phyloP scores from a whole-genome alignment of 2,329 filamentous ascomycete genomes.

The Pseudocercospora eumusae region DNA sequence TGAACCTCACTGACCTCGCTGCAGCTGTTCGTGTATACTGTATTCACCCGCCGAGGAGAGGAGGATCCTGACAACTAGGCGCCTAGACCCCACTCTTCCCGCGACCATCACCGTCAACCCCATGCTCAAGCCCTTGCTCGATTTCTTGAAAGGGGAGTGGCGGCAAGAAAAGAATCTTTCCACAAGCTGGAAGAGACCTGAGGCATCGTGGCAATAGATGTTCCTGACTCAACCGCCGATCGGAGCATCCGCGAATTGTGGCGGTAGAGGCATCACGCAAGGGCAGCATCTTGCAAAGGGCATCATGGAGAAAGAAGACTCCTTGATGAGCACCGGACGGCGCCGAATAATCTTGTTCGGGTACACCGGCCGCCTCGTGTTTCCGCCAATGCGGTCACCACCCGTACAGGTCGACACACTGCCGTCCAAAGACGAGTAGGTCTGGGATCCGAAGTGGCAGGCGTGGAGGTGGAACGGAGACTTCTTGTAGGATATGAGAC shows the following conservation, averaged over 20 bases:
- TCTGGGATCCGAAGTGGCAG: background rate
- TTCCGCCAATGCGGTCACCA: background rate
- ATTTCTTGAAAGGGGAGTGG: background rate
- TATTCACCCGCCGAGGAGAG: no score
- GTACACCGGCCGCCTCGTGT: background rate
- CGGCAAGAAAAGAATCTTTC: no score
- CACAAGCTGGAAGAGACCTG: background rate
- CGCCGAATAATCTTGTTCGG: background rate
- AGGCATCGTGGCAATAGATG: background rate
- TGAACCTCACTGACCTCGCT: background rate
- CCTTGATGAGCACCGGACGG: no score
- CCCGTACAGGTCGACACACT: background rate
- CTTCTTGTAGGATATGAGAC: background rate
- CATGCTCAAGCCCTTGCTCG: background rate
- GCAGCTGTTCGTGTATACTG: background rate
- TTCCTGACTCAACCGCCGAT: background rate
- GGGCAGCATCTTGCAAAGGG: background rate
- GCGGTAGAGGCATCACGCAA: background rate
- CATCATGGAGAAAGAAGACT: background rate
- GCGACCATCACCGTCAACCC: background rate
- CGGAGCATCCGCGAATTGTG: no score
- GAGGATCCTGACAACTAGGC: no score
- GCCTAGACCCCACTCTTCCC: background rate
- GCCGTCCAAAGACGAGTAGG: background rate
- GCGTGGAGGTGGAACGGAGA: background rate